Evolutionary conservation across 2,329 filamentous ascomycete species (phyloP), one percentile per base, ranked within the genome.

Genomic region (Pyrenochaeta sp.): DNA sequence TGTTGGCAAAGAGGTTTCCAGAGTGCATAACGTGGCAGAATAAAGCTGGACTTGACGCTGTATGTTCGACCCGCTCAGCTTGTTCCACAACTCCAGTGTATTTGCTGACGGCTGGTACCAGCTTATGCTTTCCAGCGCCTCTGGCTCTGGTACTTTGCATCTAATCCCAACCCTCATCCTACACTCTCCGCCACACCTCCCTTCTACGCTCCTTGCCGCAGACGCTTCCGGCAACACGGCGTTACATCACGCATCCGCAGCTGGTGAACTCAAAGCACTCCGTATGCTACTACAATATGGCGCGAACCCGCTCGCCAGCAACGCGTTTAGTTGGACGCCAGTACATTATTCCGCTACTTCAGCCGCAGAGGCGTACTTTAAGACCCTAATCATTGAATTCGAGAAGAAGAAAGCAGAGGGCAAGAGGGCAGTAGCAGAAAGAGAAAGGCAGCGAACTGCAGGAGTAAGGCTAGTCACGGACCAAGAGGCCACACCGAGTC

Each of bases 201-300:
- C 10, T 44, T 56, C n/a, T 14, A 55, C 74, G 65, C 60, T 72
- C 50, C 50, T 58, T 51, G 36, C 73, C 62, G 32, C 72, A 76
- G 92, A 96, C 68, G 67, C 82, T 1, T 84, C 89, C 52, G 92
- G 92, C n/a, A 95, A 96, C 71, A 96, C 91, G 2, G 90, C 91
- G 0, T 80, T 96, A 37, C 92, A 96, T 76, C 92, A 95, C 77
- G 92, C 92, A 11, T 91, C 87, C 67, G 89, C 89, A 40, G 90
- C 90, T 66, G 92, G 92, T 1, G 90, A 94, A 63, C 75, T 96
- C 40, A 86, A 92, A 48, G 89, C 91, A 0, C 77, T 96, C 49
- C 82, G 92, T 37, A 89, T 92, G 31, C 79, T 96, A 47, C 81
- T 96, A 11, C 87, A 89, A 2, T 90, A 90, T 0, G 92, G 92